Evolutionary conservation across 192 early-diverging fungal genomes (phyloP), one percentile per base, ranked within the genome.

Genomic region (Coemansia sp.): DNA sequence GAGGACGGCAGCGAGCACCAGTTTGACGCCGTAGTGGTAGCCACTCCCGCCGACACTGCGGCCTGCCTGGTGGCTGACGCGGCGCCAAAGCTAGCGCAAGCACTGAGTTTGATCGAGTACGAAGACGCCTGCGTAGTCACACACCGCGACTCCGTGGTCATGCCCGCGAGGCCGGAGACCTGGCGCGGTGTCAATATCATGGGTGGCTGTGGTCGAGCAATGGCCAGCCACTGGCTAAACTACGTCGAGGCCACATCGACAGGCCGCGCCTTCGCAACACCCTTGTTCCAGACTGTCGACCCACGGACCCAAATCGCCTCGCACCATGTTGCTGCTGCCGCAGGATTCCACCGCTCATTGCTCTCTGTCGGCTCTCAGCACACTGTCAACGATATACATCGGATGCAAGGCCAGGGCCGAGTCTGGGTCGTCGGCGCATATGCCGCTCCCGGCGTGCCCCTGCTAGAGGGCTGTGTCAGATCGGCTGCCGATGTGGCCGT

Each of bases 341-440:
- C 58, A 46, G 58, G 58, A 6, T 89, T 90, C 71, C 87, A 81
- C 49, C 88, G 89, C n/a, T 85, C 87, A 36, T 78, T 88, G 22
- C 77, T 89, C 18, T 88, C 87, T 20, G 71, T 82, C 5, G 84
- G 80, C 11, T 88, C 89, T 18, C 84, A 85, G 74, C 72, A 62
- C 31, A 73, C 75, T 2, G 79, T 90, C 29, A 79, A 89, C 44
- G 71, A 67, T 10, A 38, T 90, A 9, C 74, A 88, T 62, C 34
- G 49, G 3, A 41, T 64, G 3, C 84, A 83, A 29, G 78, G 83
- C 20, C 58, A 72, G 20, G 47, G 69, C 24, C 71, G 71, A 3
- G 61, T 89, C n/a, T 89, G 85, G 84, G 66, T 89, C 29, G 89
- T 89, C 5, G 89, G 89, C 38, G 73, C 85, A 9, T 90, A 90